Conservation (phyloP, 345 rosid species). For the Salix dunnii region DNA sequence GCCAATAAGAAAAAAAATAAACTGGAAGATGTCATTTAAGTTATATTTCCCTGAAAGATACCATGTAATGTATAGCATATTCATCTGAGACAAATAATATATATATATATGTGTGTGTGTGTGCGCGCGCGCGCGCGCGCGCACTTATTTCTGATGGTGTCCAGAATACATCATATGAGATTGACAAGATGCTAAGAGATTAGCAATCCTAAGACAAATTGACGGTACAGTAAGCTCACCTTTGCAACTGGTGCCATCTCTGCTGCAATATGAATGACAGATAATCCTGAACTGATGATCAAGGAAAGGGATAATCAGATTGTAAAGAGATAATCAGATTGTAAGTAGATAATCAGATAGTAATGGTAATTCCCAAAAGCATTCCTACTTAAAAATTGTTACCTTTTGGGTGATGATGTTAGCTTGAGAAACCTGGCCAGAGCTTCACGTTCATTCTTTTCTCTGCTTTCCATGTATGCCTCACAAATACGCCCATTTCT, state of each 20-base stretch:
- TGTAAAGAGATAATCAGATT: conserved; percentile 22
- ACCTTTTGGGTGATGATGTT: conserved; percentile 62
- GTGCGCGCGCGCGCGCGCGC: too few species aligned
- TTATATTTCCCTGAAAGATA: conserved; percentile 8
- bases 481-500: conserved; percentile 58
- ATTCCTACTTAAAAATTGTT: conserved; percentile 10
- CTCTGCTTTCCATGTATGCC: conserved; percentile 58
- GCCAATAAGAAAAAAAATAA: not conserved
- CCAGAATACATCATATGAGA: not conserved
- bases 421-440: conserved; percentile 60
- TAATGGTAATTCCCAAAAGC: not conserved
- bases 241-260: conserved; percentile 99
- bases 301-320: conserved; percentile 34
- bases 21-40: not conserved
- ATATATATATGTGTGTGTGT: too few species aligned
- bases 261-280: conserved; percentile 86
- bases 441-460: conserved; percentile 63
- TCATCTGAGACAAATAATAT: not conserved
- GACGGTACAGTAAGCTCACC: conserved; percentile 43
- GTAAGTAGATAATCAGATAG: conserved; percentile 23
- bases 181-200: not conserved
- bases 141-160: not conserved
- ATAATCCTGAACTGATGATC: conserved; percentile 75
- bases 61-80: not conserved
- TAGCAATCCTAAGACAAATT: not conserved